Conservation (phyloP, 176 grass and related monocot genomes). For the Hordeum vulgare region MorexV3_pseudomolecules_assembly NC_058521.1:26306468-26306967, state of each 20-base stretch:
- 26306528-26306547: too few relatives aligned
- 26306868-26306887: not conserved
- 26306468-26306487: not conserved
- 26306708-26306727: not conserved
- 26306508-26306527: too few relatives aligned
- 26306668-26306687: not conserved
- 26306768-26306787: not conserved
- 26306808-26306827: not conserved
- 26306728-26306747: not conserved
- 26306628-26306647: too few relatives aligned
- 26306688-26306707: not conserved
- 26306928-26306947: too few relatives aligned
- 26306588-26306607: too few relatives aligned
- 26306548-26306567: not conserved
- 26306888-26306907: not conserved
- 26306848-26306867: not conserved
- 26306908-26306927: too few relatives aligned
- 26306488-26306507: too few relatives aligned
- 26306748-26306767: not conserved
- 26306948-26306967: too few relatives aligned
- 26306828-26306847: not conserved
- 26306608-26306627: not conserved
- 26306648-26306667: not conserved
- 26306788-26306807: not conserved
- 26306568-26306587: too few relatives aligned